Evolutionary conservation across 176 grass and related monocot genomes (phyloP), one percentile per base, ranked within the genome.

Genomic region (Tillandsia fasciculata): DNA sequence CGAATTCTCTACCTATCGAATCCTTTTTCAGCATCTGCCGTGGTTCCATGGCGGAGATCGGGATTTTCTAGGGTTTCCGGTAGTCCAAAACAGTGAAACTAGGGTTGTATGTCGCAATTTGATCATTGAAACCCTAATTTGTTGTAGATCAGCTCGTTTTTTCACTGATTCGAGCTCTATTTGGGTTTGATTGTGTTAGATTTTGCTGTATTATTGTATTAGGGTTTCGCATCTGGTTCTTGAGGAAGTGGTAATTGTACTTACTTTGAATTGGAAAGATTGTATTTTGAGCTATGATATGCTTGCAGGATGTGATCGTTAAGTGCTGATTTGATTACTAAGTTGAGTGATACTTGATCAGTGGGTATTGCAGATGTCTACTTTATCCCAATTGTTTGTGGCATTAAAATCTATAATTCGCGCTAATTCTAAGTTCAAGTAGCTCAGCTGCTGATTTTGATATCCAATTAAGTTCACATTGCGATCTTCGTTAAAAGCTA

Each of bases 11-110:
- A n/a, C 26, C 53, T 26, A 11, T 10, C 26, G 29, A 18, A 20
- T 61, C 11, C 15, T 66, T 22, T 75, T 67, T 65, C 3, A 64
- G 17, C 56, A 12, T 17, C 24, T 17, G 17, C 63, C 49, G 13
- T 47, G 50, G 23, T 75, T 50, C 66, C 33, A 17, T 20, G 52
- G 26, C 52, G 11, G 61, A 50, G 72, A 74, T 74, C 72, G 33
- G 61, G 23, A 0, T 17, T 63, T 8, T 17, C 20, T 17, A 26
- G 9, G 24, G 58, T 17, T 22, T 22, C 58, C 26, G 58, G 24
- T 22, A 22, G 58, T 9, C 24, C 11, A 24, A 63, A 22, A 23
- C 24, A 22, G 18, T 56, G 11, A 28, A 26, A 17, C 65, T 56
- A 20, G 64, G 29, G 65, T 76, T 76, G 26, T 26, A 49, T 56